phyloP scores from a whole-genome alignment of 768 basidiomycete genomes.

The Leccinum pellstonianum region DNA sequence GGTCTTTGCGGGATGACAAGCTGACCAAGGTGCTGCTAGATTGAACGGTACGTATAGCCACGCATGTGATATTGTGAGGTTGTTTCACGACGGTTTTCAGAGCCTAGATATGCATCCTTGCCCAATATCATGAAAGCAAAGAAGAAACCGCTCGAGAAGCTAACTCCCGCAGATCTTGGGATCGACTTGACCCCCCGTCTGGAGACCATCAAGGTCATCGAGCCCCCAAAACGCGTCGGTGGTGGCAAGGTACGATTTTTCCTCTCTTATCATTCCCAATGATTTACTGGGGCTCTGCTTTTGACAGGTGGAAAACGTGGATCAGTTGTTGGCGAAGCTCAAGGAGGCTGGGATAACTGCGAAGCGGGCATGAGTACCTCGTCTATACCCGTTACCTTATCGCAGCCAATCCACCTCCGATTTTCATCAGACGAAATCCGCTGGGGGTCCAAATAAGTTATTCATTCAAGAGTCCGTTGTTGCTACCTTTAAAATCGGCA shows the following conservation, averaged over 20 bases:
- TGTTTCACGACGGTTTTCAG: constrained; percentile 38
- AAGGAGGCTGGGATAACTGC: constrained; percentile 73
- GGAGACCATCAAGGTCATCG: constrained; percentile 83
- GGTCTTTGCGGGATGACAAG: not conserved
- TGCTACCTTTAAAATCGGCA: constrained; percentile 1
- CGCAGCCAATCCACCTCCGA: not conserved
- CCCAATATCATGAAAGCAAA: constrained; percentile 99
- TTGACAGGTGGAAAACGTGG: constrained; percentile 72
- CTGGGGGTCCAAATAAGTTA: constrained; percentile 11
- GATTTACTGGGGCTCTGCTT: not conserved
- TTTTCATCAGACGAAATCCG: not conserved
- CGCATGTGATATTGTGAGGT: not conserved
- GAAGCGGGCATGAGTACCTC: constrained; percentile 20
- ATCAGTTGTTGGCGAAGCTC: constrained; percentile 84
- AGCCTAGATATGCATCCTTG: constrained; percentile 95
- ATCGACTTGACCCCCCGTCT: constrained; percentile 81
- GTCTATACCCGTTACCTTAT: constrained; percentile 8
- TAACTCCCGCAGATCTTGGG: constrained; percentile 75
- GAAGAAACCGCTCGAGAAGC: constrained; percentile 91
- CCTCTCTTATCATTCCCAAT: not conserved
- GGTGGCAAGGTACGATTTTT: constrained; percentile 72
- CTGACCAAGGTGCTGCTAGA: constrained; percentile 35
- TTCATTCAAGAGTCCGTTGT: constrained; percentile 18
- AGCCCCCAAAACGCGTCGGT: constrained; percentile 88
- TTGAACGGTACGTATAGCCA: constrained; percentile 59